Evolutionary conservation across 2,329 filamentous ascomycete species (phyloP), one percentile per base, ranked within the genome.

Genomic region (Orbilia ellipsospora): DNA sequence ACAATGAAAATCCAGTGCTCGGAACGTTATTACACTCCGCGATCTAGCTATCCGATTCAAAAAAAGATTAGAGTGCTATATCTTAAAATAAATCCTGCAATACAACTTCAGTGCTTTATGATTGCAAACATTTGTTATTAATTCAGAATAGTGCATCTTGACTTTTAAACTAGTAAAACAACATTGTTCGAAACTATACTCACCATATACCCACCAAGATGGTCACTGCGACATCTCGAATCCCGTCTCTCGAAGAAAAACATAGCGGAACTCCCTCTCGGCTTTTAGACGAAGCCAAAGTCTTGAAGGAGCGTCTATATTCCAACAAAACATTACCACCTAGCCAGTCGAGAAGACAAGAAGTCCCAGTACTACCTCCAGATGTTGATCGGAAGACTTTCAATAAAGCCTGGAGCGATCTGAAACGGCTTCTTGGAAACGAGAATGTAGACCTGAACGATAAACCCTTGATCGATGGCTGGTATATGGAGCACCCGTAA

Each of bases 361-460:
- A 81, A 45, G 64, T 81, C 1, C 81, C 81, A 1, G 82, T 81
- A 8, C 79, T 84, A n/a, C 84, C 83, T 0, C 82, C 81, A 48
- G 83, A 83, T 4, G 80, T 84, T 44, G 81, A 82, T 31, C 81
- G 50, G 80, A 80, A 70, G 69, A 81, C 50, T 23, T 83, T 83
- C 70, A 74, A 80, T 52, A 69, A 79, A 18, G 83, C 82, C 0
- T 70, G 84, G 10, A 78, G 78, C n/a, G 83, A 84, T 16, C 78
- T 85, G 42, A 78, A 80, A 13, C 72, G 79, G 44, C 78, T 81
- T 45, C 73, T 84, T 1, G 83, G 82, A 5, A 18, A 65, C 4
- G 82, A 82, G n/a, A 79, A 84, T 77, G 82, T 85, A 7, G 82
- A 83, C 65, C 67, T 83, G 4, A 83, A 84, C 57, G 83, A 84